Percentiles rank a stretch among this genome's conserved stretches.
phyloP scores from a whole-genome alignment of 176 grass and related monocot species.

The Oryza meridionalis region DNA sequence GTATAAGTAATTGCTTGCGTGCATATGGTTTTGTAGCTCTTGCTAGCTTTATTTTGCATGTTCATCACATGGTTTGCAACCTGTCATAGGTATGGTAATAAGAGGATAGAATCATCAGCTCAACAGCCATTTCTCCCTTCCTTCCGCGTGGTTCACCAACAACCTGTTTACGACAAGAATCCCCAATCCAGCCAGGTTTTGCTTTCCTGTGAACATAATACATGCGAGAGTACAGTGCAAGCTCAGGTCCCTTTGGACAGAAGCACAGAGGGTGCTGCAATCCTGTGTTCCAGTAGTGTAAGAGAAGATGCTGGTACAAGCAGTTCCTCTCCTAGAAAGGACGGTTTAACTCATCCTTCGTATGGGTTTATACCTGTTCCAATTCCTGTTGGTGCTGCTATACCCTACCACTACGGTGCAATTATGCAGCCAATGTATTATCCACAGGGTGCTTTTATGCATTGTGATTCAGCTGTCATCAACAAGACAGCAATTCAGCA shows the following conservation, averaged over 20 bases:
- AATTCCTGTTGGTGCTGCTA: constrained; percentile 59
- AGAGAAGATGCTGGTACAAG: constrained; percentile 56
- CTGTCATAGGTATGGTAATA: constrained; percentile 78
- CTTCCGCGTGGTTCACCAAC: constrained; percentile 29
- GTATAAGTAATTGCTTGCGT: constrained; percentile 18
- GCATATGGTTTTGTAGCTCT: constrained; percentile 29
- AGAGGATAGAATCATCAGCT: constrained; percentile 53
- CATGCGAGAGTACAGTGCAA: constrained; percentile 41
- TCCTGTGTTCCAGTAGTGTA: constrained; percentile 46
- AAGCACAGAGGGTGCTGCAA: constrained; percentile 39
- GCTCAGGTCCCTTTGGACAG: constrained; percentile 44
- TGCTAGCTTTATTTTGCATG: constrained; percentile 29
- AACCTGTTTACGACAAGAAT: constrained; percentile 51
- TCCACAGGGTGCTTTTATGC: constrained; percentile 48
- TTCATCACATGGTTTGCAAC: constrained; percentile 29
- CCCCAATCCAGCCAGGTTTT: constrained; percentile 36
- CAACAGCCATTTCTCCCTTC: constrained; percentile 46
- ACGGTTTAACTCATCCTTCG: constrained; percentile 45
- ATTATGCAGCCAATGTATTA: constrained; percentile 77
- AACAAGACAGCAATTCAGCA: constrained; percentile 51
- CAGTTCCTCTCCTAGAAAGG: constrained; percentile 51
- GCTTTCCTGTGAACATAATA: constrained; percentile 39
- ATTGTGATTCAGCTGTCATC: constrained; percentile 47
- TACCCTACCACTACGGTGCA: constrained; percentile 69
- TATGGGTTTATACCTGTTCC: constrained; percentile 81